These are phyloP conservation scores for Irpex rosettiformis DNA, from an alignment of 1,284 basidiomycete species.

Conservation along the genomic window DNA sequence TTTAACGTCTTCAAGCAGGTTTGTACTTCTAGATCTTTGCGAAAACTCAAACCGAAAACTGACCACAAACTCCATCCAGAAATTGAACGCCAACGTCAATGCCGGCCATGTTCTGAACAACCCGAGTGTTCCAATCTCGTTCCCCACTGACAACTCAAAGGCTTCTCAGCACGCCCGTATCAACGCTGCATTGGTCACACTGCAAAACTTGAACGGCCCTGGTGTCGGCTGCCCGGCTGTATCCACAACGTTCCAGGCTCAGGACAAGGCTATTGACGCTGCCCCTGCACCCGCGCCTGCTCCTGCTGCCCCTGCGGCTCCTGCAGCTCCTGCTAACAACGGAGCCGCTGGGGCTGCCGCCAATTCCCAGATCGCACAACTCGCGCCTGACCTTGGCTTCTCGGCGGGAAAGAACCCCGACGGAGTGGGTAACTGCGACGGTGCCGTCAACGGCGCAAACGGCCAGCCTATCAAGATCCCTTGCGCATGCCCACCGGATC, in stretches of 20 bases:
- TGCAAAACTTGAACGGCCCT: conserved; percentile 36
- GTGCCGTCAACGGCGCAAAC: conserved; percentile 23
- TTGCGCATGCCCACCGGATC: conserved; percentile 36
- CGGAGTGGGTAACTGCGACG: conserved; percentile 31
- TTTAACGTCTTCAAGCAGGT: conserved; percentile 31
- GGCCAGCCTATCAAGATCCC: conserved; percentile 36
- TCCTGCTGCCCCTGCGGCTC: conserved; percentile 9
- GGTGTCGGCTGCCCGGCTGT: conserved; percentile 36
- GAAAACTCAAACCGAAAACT: not conserved
- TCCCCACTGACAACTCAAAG: conserved; percentile 56
- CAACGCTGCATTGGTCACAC: conserved; percentile 34
- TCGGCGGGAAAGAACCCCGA: conserved; percentile 24
- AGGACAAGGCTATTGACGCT: conserved; percentile 23
- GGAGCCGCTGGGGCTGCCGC: conserved; percentile 16
- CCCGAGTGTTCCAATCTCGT: conserved; percentile 47
- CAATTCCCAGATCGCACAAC: conserved; percentile 17
- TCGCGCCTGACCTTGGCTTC: conserved; percentile 25
- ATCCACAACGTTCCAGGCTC: conserved; percentile 32
- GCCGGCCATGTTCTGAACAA: conserved; percentile 62
- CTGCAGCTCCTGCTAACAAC: conserved; percentile 14
- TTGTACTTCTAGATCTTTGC: conserved; percentile 1
- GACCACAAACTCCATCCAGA: conserved; percentile 22
- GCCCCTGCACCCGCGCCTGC: conserved; percentile 12
- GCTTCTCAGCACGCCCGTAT: conserved; percentile 51
- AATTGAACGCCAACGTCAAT: conserved; percentile 55